Conservation (phyloP, 495 filamentous ascomycete species). For the Penicillium argentinense region DNA sequence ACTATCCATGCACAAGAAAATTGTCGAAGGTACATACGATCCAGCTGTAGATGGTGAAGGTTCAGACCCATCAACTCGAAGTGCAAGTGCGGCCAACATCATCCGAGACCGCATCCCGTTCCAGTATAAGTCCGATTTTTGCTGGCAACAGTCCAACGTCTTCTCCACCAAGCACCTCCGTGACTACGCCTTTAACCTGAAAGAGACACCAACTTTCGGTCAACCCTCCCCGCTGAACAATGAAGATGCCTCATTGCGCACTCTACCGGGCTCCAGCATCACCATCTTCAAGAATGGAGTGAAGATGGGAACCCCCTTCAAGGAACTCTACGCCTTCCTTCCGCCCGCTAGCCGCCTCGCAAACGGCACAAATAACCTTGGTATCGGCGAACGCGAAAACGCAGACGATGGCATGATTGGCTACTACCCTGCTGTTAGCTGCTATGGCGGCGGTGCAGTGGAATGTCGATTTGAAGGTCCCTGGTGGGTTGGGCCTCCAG, state of each 20-base stretch:
- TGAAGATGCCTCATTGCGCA: constrained; percentile 68
- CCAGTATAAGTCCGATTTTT: constrained; percentile 86
- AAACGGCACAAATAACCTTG: constrained; percentile 59
- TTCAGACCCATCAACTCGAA: constrained; percentile 12
- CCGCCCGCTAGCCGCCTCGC: constrained; percentile 77
- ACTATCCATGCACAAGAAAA: constrained; percentile 76
- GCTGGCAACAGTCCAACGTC: constrained; percentile 95
- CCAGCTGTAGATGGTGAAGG: constrained; percentile 64
- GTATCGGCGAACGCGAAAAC: constrained; percentile 71
- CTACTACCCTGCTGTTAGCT: constrained; percentile 91
- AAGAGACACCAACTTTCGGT: constrained; percentile 48
- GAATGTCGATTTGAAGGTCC: constrained; percentile 88
- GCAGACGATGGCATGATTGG: constrained; percentile 93
- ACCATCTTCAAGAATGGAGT: constrained; percentile 90
- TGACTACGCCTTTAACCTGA: constrained; percentile 56
- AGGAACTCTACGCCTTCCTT: constrained; percentile 84
- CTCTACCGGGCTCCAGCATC: constrained; percentile 81
- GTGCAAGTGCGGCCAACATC: constrained; percentile 60
- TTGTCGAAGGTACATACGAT: constrained; percentile 86
- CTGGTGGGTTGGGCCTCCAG: constrained; percentile 82
- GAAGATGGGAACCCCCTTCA: constrained; percentile 83
- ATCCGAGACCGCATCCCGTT: constrained; percentile 94
- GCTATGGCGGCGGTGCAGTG: constrained; percentile 86
- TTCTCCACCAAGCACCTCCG: constrained; percentile 86
- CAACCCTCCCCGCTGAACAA: constrained; percentile 64